Evolutionary conservation across 129 eudicot genomes (phyloP).

Genomic region (Apium graveolens): DNA sequence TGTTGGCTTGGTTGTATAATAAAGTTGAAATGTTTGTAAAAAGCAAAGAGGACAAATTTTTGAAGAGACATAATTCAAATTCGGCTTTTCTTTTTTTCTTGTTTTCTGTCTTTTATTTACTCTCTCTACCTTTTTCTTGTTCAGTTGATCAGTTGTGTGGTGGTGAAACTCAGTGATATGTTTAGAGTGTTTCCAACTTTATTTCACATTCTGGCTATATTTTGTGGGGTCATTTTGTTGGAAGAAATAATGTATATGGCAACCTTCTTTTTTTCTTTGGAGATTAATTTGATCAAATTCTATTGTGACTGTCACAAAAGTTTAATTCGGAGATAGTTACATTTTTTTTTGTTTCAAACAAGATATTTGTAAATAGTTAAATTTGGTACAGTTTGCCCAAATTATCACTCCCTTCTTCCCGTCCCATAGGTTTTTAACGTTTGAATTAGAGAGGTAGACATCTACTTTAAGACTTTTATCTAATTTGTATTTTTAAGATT

Average conservation of each 20-base stretch:
- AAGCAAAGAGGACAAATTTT: background rate
- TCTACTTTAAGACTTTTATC: no score
- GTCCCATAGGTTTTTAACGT: no score
- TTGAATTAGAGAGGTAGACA: no score
- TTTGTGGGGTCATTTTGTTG: conserved; percentile 1
- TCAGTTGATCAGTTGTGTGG: background rate
- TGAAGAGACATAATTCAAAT: conserved; percentile 35
- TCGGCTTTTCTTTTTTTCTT: conserved; percentile 28
- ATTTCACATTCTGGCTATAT: background rate
- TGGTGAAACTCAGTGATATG: conserved; percentile 3
- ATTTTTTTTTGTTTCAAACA: no score
- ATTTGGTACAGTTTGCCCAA: no score
- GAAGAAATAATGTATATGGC: background rate
- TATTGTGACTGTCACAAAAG: no score
- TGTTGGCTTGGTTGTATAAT: conserved; percentile 18
- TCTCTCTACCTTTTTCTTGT: background rate
- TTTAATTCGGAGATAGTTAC: no score
- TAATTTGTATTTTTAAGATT: no score
- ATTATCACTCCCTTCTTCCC: no score
- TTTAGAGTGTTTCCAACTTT: background rate
- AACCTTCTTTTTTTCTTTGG: background rate
- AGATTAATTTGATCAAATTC: background rate
- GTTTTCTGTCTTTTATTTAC: background rate
- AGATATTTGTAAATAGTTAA: no score
- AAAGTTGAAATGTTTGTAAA: background rate